Base-by-base conservation (phyloP, 495 filamentous ascomycete species). In the Trichoderma reesei region DNA sequence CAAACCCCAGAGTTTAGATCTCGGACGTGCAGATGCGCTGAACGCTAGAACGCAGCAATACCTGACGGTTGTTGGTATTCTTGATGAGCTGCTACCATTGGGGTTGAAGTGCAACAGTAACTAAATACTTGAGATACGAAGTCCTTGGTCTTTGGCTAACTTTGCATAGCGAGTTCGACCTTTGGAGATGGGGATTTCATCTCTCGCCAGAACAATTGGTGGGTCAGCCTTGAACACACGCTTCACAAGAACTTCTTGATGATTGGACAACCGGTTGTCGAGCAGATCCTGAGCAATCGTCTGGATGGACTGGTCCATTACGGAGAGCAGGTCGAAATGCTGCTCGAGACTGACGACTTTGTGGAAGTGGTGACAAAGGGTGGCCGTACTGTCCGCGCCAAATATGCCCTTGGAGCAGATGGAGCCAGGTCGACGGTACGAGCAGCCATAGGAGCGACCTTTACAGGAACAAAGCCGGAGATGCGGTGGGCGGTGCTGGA, bases 401-500 rank as follows among this genome's bases (percentile, higher is more conserved):
- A 66, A 44, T 71, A 68, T 65, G 65, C 59, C n/a, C 60, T 71
- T 5, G 68, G 65, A 14, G 66, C 68, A 10, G 66, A 71, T 56
- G 68, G 68, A 16, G 69, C 69, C 18, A 64, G 66, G 11, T 71
- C 69, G 1, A 68, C 68, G 13, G 41, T 71, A 4, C 68, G 68
- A 2, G 51, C n/a, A 13, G 38, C 65, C 0, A 34, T 71, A 16
- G 51, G 64, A 41, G 66, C 69, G 34, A 61, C 48, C 13, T 71
- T 71, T 39, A 62, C 68, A 10, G 69, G 69, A 20, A 71, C 68
- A 2, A 71, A 71, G 59, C 69, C 69, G 33, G 69, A 71, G 46
- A 71, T 71, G 69, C 60, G 68, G 5, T 71, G 69, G 69, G 68
- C 69, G 6, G 69, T 71, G 1, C 68, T 71, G 14, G 69, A 71